phyloP scores from a whole-genome alignment of 495 filamentous ascomycete species.

The Parmelia sp. region DNA sequence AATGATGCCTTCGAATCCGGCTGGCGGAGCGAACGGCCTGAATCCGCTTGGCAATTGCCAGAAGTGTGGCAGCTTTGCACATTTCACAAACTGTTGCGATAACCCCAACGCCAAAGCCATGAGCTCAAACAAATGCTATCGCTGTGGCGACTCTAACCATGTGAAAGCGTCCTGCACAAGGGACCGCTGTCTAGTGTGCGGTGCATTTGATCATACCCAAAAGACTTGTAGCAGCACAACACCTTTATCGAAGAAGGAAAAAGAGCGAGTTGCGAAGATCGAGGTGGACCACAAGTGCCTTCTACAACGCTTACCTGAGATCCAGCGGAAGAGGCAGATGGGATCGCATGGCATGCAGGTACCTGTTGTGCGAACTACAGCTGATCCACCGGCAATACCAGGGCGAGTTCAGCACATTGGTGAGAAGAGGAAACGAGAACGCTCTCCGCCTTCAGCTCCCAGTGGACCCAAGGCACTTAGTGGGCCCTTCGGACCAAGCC shows the following conservation, averaged over 20 bases:
- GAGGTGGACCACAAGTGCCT: slow-evolving; percentile 33
- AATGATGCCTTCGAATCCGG: slow-evolving; percentile 33
- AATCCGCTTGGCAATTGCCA: slow-evolving; percentile 41
- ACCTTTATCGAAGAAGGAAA: slow-evolving; percentile 36
- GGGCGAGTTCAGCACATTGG: slow-evolving; percentile 20
- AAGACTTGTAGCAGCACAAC: slow-evolving; percentile 33
- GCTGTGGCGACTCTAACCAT: slow-evolving; percentile 42
- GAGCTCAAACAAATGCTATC: slow-evolving; percentile 37
- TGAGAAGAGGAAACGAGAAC: slow-evolving; percentile 41
- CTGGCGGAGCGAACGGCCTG: slow-evolving; percentile 42
- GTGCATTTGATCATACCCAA: slow-evolving; percentile 38
- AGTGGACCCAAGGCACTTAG: slow-evolving; percentile 4
- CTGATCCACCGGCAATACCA: slow-evolving; percentile 17
- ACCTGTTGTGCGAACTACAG: slow-evolving; percentile 38
- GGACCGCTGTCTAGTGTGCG: slow-evolving; percentile 43
- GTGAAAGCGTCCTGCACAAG: slow-evolving; percentile 34
- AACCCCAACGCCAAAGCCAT: slow-evolving; percentile 38
- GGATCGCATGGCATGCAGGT: slow-evolving; percentile 44
- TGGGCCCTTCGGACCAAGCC: neutral
- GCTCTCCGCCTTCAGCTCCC: slow-evolving; percentile 30
- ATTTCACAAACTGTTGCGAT: slow-evolving; percentile 45
- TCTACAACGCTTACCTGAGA: slow-evolving; percentile 34
- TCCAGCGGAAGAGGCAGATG: slow-evolving; percentile 39
- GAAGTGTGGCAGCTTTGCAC: slow-evolving; percentile 43
- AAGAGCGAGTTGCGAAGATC: slow-evolving; percentile 29